phyloP scores from a whole-genome alignment of 2,329 filamentous ascomycete genomes.

The Helotiales sp. region DNA sequence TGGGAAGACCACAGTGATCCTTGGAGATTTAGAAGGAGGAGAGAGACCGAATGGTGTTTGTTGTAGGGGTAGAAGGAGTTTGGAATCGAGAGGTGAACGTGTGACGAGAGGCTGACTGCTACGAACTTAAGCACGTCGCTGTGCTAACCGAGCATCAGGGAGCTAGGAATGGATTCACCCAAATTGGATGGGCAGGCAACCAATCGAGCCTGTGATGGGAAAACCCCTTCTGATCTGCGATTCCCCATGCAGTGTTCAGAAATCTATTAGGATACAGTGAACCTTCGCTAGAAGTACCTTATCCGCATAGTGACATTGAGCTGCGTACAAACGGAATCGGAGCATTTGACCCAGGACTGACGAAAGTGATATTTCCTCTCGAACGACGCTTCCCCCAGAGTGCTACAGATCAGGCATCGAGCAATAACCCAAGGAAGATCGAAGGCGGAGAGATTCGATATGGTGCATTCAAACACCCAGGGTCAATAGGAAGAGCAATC shows the following conservation, averaged over 20 bases:
- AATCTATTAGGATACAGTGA: no score
- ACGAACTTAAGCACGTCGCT: neutral
- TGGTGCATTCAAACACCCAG: neutral
- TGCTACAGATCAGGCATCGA: no score
- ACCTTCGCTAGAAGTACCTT: no score
- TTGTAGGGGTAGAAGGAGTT: neutral
- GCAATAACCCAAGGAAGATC: no score
- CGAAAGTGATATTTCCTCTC: no score
- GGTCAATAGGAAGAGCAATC: neutral
- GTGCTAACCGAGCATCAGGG: neutral
- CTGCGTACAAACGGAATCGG: no score
- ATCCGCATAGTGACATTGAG: no score
- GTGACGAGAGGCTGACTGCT: neutral
- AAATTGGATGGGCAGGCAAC: neutral
- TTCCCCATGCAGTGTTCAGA: no score
- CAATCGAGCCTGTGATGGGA: neutral
- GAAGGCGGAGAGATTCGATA: no score
- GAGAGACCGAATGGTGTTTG: neutral
- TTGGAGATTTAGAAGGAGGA: no score
- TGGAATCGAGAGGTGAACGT: neutral
- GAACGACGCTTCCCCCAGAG: no score
- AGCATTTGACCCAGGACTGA: no score
- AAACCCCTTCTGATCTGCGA: neutral
- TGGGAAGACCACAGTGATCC: neutral
- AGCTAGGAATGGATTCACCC: neutral